Evolutionary conservation across 768 basidiomycete species (phyloP), one percentile per base, ranked within the genome.

Genomic region (Boletus fagicola): DNA sequence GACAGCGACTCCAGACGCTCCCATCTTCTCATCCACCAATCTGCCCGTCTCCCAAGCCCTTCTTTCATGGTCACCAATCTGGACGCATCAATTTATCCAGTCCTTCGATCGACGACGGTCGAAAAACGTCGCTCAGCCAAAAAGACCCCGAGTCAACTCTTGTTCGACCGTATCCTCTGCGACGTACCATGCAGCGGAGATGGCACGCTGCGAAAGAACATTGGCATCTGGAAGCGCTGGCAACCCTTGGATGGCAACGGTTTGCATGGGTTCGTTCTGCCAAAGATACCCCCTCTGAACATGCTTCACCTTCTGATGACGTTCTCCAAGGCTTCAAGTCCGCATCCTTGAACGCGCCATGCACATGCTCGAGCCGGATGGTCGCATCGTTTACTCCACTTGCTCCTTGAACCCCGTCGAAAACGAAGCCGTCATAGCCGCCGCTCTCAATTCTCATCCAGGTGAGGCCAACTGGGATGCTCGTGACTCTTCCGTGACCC

Each of bases 111-210:
- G 13, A 57, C 40, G 18, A 48, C 53, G 35, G 28, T 46, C 42
- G 62, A 63, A 31, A 66, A 65, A 45, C 67, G 69, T 71, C 70
- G 74, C 59, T 62, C 74, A 44, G 65, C 63, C 50, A 72, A 75
- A 51, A 74, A 75, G 33, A 74, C 71, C 26, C 68, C 78, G 22
- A 75, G 76, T 46, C 79, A 82, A 31, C 76, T 99, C 50, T 72
- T 87, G 56, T 99, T 97, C 65, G 96, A 98, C 71, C 80, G 96
- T 33, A 96, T 99, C 57, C 74, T 99, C 35, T 95, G 94, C 49
- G 97, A 98, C 70, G 97, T 99, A 10, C 97, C 97, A 10, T 99
- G 97, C 69, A 94, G 92, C 65, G 97, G 97, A 5, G 97, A 99
- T 70, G 97, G 96, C 0, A 99, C 97, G 0, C 72, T 98, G 55